A percentile compares a stretch with the other conserved stretches of the same genome.
Conservation (phyloP, 805 yeast genomes). For the Schwanniomyces polymorphus region DNA sequence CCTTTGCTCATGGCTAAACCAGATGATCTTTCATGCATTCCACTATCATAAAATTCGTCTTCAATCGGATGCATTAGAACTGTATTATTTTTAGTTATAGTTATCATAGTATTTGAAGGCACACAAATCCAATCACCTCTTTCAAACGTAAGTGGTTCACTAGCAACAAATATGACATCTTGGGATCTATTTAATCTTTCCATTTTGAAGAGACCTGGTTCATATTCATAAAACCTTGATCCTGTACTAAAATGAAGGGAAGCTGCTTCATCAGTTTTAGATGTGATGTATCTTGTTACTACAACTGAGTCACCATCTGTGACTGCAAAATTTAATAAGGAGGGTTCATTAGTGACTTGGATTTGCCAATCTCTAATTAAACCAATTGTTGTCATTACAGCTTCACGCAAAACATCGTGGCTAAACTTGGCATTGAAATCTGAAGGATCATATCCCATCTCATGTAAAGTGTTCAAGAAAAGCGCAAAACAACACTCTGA, state of each 20-base stretch:
- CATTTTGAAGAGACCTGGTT: conserved; percentile 91
- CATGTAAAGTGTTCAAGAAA: conserved; percentile 71
- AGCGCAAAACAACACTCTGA: conserved; percentile 94
- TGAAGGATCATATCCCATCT: conserved; percentile 73
- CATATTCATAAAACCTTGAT: conserved; percentile 83
- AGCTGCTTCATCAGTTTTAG: conserved; percentile 92
- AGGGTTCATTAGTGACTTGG: conserved; percentile 63
- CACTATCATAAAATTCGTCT: conserved; percentile 83
- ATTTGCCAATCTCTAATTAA: conserved; percentile 78
- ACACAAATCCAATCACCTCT: conserved; percentile 97
- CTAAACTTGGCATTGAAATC: conserved; percentile 37
- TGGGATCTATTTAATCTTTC: conserved; percentile 91
- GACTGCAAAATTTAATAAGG: conserved; percentile 87
- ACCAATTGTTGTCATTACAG: conserved; percentile 72
- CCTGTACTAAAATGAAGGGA: conserved; percentile 94
- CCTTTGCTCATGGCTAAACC: conserved; percentile 89
- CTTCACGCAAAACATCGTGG: conserved; percentile 60
- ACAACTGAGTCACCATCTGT: conserved; percentile 90
- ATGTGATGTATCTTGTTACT: conserved; percentile 84
- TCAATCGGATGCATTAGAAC: conserved; percentile 86
- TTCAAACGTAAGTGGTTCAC: conserved; percentile 95
- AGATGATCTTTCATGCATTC: conserved; percentile 67
- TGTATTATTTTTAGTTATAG: conserved; percentile 75
- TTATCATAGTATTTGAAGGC: conserved; percentile 85
- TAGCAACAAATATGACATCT: conserved; percentile 93